Evolutionary conservation across 768 basidiomycete species (phyloP), one percentile per base, ranked within the genome.

Genomic region (Clitopilus hobsonii): DNA sequence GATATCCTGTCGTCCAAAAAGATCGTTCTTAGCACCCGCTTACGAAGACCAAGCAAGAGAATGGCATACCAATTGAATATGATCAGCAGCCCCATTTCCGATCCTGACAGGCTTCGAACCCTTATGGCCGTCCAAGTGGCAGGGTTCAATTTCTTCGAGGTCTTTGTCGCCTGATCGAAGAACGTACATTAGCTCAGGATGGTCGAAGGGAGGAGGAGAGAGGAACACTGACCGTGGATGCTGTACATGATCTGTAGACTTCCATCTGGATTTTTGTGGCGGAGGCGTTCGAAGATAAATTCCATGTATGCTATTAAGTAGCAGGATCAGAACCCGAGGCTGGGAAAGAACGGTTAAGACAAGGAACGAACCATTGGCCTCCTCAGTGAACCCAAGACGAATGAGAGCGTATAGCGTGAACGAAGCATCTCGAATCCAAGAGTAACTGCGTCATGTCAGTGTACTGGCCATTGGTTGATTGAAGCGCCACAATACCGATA

Each of bases 161-260:
- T 92, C 88, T 72, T 91, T 87, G 32, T 84, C 78, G 20, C 86
- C 85, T 86, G 53, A n/a, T 41, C 32, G 38, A n/a, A n/a, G n/a
- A n/a, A n/a, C 6, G 11, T 32, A 27, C n/a, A 23, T 30, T 4
- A 20, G 27, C 22, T 26, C 41, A 7, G 41, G n/a, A 22, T n/a
- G 20, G 11, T 18, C 11, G 14, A 30, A 27, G 32, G n/a, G 24
- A 26, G 38, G 18, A 53, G 26, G 16, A 29, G 29, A 51, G 26
- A 38, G 27, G 22, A 28, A 38, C 2, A 23, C 45, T 58, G 63
- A 80, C 94, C 94, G 54, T 96, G 93, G 54, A 97, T 98, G 26
- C 92, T 96, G 66, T 95, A 95, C 94, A 98, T 94, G 63, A 96
- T 98, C 67, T 98, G 94, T 20, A 98, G 69, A 38, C 91, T 91